Evolutionary conservation across 495 filamentous ascomycete species (phyloP), one percentile per base, ranked within the genome.

Genomic region (Endocarpon pusillum): DNA sequence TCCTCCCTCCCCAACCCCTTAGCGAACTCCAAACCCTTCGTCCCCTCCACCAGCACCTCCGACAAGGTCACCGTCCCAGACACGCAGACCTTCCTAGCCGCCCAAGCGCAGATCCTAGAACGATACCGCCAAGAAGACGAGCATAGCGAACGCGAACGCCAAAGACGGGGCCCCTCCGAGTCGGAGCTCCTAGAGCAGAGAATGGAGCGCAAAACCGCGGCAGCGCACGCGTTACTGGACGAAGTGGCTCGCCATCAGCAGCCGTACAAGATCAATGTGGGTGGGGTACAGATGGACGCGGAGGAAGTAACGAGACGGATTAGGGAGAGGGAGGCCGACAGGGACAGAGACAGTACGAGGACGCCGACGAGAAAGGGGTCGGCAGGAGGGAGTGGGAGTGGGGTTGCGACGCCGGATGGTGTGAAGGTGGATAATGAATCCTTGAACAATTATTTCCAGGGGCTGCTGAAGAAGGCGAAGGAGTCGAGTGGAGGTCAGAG

Each of bases 241-340:
- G 83, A 93, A 47, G 83, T 94, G 42, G 92, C 94, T 39, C 87
- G 87, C 0, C 28, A n/a, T n/a, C n/a, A n/a, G n/a, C n/a, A n/a
- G n/a, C 86, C 86, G 2, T 84, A 94, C 38, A 85, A 94, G 44
- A 92, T 94, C 54, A 96, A 96, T 47, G 83, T 94, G 67, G 87
- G 86, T 15, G 87, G 87, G 36, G 94, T 96, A 36, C 86, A 94
- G 48, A 83, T 94, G 6, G 84, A 96, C 56, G 85, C 85, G 6
- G 87, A 96, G 46, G 89, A 93, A 41, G 89, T 92, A 79, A 54
- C 94, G 32, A 78, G 85, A 49, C 72, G 80, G 48, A 62, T 94
- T 29, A 83, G 82, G 69, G 84, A 51, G 22, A 60, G 69, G 33
- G 46, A 60, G 21, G 59, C 65, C 27, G 60, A 64, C 36, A 64